Base-by-base conservation (phyloP, 1,284 basidiomycete species). In the Microbotryomycetes sp. region DNA sequence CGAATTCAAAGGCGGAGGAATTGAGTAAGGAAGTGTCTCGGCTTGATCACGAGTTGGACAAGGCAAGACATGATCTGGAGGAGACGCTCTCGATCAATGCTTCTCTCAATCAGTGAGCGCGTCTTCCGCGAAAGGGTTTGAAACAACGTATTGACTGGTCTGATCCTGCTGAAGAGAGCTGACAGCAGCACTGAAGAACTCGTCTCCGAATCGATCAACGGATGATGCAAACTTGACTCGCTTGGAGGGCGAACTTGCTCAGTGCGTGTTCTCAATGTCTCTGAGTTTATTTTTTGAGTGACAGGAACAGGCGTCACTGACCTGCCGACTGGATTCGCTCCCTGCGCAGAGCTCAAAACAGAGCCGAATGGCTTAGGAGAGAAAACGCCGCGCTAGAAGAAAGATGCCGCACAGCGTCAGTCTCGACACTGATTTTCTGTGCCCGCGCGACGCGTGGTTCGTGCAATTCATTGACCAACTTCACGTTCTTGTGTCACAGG, bases 1-100 rank as follows among this genome's bases (percentile, higher is more conserved):
- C 36, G 71, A 75, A 60, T 74, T 67, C 73, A 1, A 75, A 77
- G 63, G 62, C 74, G 29, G 74, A 76, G 32, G 81, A 79, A 49
- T 82, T 92, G 61, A 84, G 86, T 74, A 83, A 83, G 62, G 89
- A 92, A 76, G 89, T 92, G 73, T 86, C 89, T 71, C 82, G 88
- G 71, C 81, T 92, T n/a, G 64, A 69, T 23, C 52, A 67, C 15
- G 60, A 68, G 28, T 60, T 72, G 19, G 59, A 60, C 15, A 66
- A 64, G 59, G 69, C 68, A 7, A 63, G 68, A 14, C 46, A 52
- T 32, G 71, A 72, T 22, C 63, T 72, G 32, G 71, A 72, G 42
- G 71, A 71, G 48, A 69, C 71, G 7, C 60, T 69, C 31, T 63
- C 65, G 6, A 54, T 71, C 52, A 71, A 71, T 48, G 63, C 60